Evolutionary conservation across 2,329 filamentous ascomycete species (phyloP), one percentile per base, ranked within the genome.

Genomic region (Penicillium sp.): DNA sequence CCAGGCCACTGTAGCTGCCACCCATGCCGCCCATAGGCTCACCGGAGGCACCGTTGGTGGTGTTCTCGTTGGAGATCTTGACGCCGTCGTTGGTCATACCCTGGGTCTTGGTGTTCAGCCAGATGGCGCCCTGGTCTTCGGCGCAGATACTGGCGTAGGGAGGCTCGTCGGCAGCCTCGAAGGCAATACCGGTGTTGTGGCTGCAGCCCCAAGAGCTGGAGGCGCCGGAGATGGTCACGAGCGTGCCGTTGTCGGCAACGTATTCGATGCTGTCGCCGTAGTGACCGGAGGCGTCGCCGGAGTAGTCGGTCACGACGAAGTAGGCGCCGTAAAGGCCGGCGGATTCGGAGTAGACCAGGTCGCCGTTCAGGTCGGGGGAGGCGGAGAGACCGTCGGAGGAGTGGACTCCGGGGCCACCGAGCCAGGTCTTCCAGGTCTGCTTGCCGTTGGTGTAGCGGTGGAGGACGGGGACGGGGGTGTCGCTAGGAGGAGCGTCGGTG

Each of bases 121-220:
- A 17, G 17, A 17, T 17, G 37, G 74, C 77, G 21, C 80, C 80
- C 61, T 83, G 79, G 54, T 83, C 80, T 57, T 82, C 79, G 17
- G 80, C 75, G 57, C 79, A 82, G 51, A 82, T 69, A 45, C 73
- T 77, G 21, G 79, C 77, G 53, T 79, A 83, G 4, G 80, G 80
- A 17, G 75, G 69, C 13, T 71, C 74, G 43, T 81, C 78, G 19
- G 80, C 78, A 17, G 75, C 78, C 61, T 82, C 80, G 47, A 83
- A 76, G 5, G 78, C 79, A 48, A 83, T 83, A 49, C 80, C 80
- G 1, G 79, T 82, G 67, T 83, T 83, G 72, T 83, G 79, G 6
- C 75, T 79, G 70, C 80, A 83, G n/a, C 80, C 80, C 74, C 79
- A 83, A 12, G 72, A 70, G 49, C 75, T 79, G 38, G 74, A 75